A percentile compares a stretch with the other conserved stretches of the same genome.
Evolutionary conservation across 768 basidiomycete genomes (phyloP).

Genomic region (Neoboletus brunneissimus): DNA sequence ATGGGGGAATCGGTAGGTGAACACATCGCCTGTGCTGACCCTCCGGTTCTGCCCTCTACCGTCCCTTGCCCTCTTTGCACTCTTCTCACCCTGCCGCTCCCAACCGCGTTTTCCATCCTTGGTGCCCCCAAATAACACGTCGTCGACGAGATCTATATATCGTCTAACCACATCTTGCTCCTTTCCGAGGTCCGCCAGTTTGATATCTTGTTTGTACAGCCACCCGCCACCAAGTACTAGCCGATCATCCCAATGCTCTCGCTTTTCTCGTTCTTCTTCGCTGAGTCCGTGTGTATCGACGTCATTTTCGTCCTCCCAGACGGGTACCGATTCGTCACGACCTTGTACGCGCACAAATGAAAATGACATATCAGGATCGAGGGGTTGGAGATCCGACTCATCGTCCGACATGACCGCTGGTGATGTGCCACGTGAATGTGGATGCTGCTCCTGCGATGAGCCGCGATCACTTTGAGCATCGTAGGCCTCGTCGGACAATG

Average conservation of each 20-base stretch:
- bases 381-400: conserved; percentile 26
- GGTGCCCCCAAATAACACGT: conserved; percentile 67
- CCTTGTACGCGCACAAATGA: conserved; percentile 73
- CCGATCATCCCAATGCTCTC: conserved; percentile 77
- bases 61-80: conserved; percentile 42
- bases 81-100: conserved; percentile 46
- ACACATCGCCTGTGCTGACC: conserved; percentile 31
- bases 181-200: conserved; percentile 48
- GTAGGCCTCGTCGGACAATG: conserved; percentile 78
- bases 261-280: conserved; percentile 52
- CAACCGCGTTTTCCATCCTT: conserved; percentile 48
- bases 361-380: conserved; percentile 61
- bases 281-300: conserved; percentile 41
- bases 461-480: conserved; percentile 74
- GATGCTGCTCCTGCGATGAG: conserved; percentile 36
- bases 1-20: conserved; percentile 22
- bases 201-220: conserved; percentile 71
- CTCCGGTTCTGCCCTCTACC: conserved; percentile 36
- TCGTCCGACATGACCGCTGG: conserved; percentile 43
- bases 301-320: conserved; percentile 76
- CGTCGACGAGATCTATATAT: conserved; percentile 79
- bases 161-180: conserved; percentile 55
- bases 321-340: conserved; percentile 59
- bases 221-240: conserved; percentile 80
- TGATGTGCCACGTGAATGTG: conserved; percentile 44